Evolutionary conservation across 768 basidiomycete species (phyloP).

Genomic region (Mycena filopes): DNA sequence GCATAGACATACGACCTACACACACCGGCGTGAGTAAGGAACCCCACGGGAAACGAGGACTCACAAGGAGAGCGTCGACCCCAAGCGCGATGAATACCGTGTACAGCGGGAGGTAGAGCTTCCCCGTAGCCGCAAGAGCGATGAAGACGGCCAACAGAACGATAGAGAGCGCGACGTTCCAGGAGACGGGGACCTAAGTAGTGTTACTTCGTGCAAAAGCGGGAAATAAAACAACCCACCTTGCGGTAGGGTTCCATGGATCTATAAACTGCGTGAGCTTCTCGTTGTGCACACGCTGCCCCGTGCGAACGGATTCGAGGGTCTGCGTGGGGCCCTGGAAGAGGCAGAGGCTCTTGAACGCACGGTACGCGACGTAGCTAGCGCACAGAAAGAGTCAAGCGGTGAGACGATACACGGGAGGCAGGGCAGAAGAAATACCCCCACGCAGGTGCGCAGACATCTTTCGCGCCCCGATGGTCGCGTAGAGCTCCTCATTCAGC

Average conservation of each 20-base stretch:
- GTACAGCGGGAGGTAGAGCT: slow-evolving; percentile 38
- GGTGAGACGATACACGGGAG: background rate
- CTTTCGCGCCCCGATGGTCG: slow-evolving; percentile 34
- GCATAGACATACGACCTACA: slow-evolving; percentile 35
- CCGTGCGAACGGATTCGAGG: slow-evolving; percentile 12
- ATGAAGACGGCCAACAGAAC: slow-evolving; percentile 29
- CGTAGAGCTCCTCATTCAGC: slow-evolving; percentile 34
- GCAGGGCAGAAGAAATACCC: slow-evolving; percentile 19
- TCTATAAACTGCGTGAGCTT: slow-evolving; percentile 40
- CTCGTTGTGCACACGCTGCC: slow-evolving; percentile 29
- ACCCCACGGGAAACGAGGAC: slow-evolving; percentile 3
- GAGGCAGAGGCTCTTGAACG: slow-evolving; percentile 35
- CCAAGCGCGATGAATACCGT: slow-evolving; percentile 38
- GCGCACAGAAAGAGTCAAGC: background rate
- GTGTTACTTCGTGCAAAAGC: no score
- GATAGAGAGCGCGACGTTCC: slow-evolving; percentile 36
- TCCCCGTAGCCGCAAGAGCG: slow-evolving; percentile 34
- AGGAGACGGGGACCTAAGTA: slow-evolving; percentile 40
- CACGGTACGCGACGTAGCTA: slow-evolving; percentile 36
- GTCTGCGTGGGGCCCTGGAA: slow-evolving; percentile 38
- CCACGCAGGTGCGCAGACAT: slow-evolving; percentile 41
- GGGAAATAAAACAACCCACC: no score
- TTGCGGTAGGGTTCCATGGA: slow-evolving; percentile 35
- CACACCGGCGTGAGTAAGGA: no score
- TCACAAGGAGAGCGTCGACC: slow-evolving; percentile 37